Base-by-base conservation (phyloP, 306 rosid genomes). In the Cucurbita pepo region DNA sequence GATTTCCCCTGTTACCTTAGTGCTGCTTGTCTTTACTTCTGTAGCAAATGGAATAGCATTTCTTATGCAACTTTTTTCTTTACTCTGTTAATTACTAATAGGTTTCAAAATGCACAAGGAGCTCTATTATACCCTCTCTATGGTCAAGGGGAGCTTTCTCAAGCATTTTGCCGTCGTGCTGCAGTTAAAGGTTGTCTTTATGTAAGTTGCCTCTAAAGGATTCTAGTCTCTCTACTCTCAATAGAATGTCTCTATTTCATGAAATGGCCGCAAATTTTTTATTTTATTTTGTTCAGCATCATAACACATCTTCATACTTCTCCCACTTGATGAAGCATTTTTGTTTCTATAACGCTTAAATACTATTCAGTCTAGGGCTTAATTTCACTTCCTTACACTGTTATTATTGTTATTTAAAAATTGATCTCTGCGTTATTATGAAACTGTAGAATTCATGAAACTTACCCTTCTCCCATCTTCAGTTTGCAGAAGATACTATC, bases 121-220 rank as follows among this genome's bases (percentile, higher is more conserved):
- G 95, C 96, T 72, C 75, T 94, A 69, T 78, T 91, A 62, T 94
- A 91, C 82, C 96, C 99, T 80, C 47, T 88, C 73, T 94, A 91
- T 60, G 99, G 99, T 72, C 86, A 84, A 59, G 96, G 97, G 74
- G 99, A 94, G 81, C 82, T 91, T 60, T 84, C 96, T 51, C 95
- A 89, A 83, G 96, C 91, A 64, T 94, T 89, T 84, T 89, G 92
- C 62, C 96, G 95, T 13, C 92, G 95, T 59, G 97, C 97, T 67
- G 97, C 99, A 82, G 99, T 94, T 62, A 94, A 91, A 81, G 96
- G 96, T 54, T 91, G 95, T 90, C 77, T 91, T 67, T 83, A 91
- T 72, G 97, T 91, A 91, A 87, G 99, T 88, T 86, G 62, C 75
- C 22, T 34, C 3, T 14, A 3, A 63, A 53, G 36, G 16, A 14